Evolutionary conservation across 345 rosid species (phyloP), one percentile per base, ranked within the genome.

Genomic region (Combretum micranthum): DNA sequence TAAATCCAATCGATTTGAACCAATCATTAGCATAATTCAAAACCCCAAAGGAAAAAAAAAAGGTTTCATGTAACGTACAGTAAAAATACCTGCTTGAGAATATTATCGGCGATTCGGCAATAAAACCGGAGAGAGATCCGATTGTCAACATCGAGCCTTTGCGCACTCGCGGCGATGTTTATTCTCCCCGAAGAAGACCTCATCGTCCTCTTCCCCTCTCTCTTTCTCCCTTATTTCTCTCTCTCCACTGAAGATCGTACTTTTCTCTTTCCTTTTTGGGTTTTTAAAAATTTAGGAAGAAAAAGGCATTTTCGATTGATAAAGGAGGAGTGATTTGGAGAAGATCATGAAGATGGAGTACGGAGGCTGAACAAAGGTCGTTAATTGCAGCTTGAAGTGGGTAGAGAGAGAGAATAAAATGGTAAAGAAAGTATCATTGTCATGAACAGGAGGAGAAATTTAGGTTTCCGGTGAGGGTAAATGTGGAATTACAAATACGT

Each of bases 31-130:
- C 25, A 20, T 26, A 42, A 55, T 50, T 20, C 21, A 56, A 3
- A 42, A 4, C 20, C 7, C 11, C 18, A 19, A 43, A 57, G 45
- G 56, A 42, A 51, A 48, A 56, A 45, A 57, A 14, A n/a, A n/a
- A n/a, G n/a, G 15, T 17, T 50, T 18, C 42, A 39, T 32, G 4
- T 49, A 50, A 11, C 45, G 18, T 20, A 54, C 51, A 42, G 19
- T 0, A 47, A 20, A 15, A 52, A 52, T 32, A 92, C 99, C 96
- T 93, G 96, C 72, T 73, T 89, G 68, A 93, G 96, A 69, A 93
- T 77, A 39, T 89, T 93, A 60, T 89, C 88, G 11, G 99, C 94
- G 77, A 93, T 89, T 67, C 99, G 83, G 55, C 59, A 74, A 70
- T 93, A 93, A 78, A 70, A 83, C n/a, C 69, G 80, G 52, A 93